These are phyloP conservation scores for Cicer pinnatifidum DNA, from an alignment of 306 rosid species.

Conservation along the genomic window DNA sequence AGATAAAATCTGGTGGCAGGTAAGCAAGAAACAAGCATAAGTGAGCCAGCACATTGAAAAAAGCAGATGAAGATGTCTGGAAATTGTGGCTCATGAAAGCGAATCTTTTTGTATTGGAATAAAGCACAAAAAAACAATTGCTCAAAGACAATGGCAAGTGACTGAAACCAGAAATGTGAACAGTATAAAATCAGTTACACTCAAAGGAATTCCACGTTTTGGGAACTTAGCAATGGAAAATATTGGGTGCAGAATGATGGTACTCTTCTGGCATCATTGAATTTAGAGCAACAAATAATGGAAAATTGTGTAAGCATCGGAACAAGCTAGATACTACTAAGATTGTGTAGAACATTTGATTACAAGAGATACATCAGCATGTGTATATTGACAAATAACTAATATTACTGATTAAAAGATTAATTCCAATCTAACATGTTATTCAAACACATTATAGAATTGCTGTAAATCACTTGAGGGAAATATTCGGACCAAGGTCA, in stretches of 20 bases:
- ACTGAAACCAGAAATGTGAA: not conserved
- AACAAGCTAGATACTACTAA: not conserved
- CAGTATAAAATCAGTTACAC: not conserved
- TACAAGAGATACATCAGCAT: constrained; percentile 7
- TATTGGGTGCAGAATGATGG: not conserved
- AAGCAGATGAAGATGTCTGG: not conserved
- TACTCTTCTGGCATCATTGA: not conserved
- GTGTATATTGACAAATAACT: not conserved
- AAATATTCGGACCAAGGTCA: constrained; percentile 2
- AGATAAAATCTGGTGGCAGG: not conserved
- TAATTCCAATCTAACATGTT: not conserved
- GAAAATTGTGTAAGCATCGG: not conserved
- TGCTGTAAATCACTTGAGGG: constrained; percentile 1
- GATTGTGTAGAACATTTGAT: not conserved
- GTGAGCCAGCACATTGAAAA: not conserved
- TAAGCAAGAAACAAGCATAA: not conserved
- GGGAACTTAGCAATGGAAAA: not conserved
- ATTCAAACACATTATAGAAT: not conserved
- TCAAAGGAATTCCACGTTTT: not conserved
- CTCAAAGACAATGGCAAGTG: not conserved
- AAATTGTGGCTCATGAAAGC: not conserved
- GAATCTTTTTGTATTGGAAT: not conserved
- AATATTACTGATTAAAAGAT: not conserved
- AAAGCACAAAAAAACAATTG: not conserved
- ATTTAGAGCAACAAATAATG: not conserved